Conservation (phyloP, 1,284 basidiomycete genomes). For the Moesziomyces sp. region DNA sequence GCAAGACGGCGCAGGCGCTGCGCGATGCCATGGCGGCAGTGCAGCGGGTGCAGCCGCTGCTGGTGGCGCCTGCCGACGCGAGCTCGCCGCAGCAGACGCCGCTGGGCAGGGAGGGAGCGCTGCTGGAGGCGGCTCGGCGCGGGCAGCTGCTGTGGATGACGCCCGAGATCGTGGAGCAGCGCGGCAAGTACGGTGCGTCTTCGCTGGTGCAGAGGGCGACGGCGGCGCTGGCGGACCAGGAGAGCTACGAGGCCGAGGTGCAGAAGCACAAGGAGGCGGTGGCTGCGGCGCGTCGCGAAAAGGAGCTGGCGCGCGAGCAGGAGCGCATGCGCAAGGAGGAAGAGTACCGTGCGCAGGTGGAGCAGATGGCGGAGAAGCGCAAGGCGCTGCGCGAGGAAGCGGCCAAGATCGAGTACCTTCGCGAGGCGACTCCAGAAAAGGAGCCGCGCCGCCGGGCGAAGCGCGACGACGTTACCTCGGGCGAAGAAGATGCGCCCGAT, state of each 20-base stretch:
- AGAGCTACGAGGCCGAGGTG: slow-evolving; percentile 53
- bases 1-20: slow-evolving; percentile 47
- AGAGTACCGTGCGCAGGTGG: slow-evolving; percentile 51
- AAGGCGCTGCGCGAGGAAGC: slow-evolving; percentile 57
- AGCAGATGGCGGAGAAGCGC: slow-evolving; percentile 59
- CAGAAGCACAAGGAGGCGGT: slow-evolving; percentile 48
- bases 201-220: slow-evolving; percentile 53
- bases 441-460: slow-evolving; percentile 43
- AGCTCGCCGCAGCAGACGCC: slow-evolving; percentile 15
- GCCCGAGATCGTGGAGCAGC: slow-evolving; percentile 64
- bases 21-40: slow-evolving; percentile 55
- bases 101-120: slow-evolving; percentile 30
- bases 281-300: slow-evolving; percentile 49
- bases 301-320: slow-evolving; percentile 54
- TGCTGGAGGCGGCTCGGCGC: slow-evolving; percentile 54
- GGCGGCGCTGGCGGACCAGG: slow-evolving; percentile 51
- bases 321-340: slow-evolving; percentile 56
- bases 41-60: slow-evolving; percentile 43
- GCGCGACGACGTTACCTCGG: slow-evolving; percentile 42
- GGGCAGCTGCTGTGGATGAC: slow-evolving; percentile 60
- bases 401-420: slow-evolving; percentile 58
- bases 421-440: slow-evolving; percentile 47
- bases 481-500: slow-evolving; percentile 47
- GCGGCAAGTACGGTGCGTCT: slow-evolving; percentile 61
- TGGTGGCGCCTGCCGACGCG: slow-evolving; percentile 22